A percentile compares a stretch with the other conserved stretches of the same genome.
Conservation (phyloP, 2,329 filamentous ascomycete genomes). For the Neophaeococcomyces mojaviensis region DNA sequence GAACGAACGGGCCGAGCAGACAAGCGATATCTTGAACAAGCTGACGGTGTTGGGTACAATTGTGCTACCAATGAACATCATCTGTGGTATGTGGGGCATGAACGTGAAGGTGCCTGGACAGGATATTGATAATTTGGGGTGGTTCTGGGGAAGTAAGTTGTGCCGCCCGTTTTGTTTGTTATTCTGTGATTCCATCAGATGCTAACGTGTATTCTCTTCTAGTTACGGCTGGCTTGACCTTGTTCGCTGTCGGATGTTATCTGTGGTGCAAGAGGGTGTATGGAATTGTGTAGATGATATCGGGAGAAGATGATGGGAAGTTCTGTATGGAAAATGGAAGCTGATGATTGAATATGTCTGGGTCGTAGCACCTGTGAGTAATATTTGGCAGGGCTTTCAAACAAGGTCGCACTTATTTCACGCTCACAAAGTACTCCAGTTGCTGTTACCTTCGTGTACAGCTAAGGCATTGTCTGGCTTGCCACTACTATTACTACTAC, state of each 20-base stretch:
- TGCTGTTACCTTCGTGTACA: no score
- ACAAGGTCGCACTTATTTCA: no score
- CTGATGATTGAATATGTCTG: no score
- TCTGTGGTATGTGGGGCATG: conserved; percentile 98
- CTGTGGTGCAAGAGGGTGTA: conserved; percentile 77
- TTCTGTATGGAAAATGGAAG: neutral
- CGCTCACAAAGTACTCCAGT: no score
- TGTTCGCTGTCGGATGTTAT: conserved; percentile 75
- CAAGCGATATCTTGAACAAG: conserved; percentile 87
- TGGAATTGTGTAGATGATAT: conserved; percentile 55
- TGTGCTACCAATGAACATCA: conserved; percentile 97
- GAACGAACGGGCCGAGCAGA: conserved; percentile 96
- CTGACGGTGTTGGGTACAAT: conserved; percentile 95
- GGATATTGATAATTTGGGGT: conserved; percentile 66
- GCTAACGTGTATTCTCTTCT: conserved; percentile 1
- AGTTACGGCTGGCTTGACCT: conserved; percentile 64
- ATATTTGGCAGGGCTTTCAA: no score
- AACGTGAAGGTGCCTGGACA: conserved; percentile 95
- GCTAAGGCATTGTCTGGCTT: no score
- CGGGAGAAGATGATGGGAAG: neutral
- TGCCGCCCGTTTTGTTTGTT: conserved; percentile 34
- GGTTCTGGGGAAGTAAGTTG: conserved; percentile 58
- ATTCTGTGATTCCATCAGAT: conserved; percentile 5
- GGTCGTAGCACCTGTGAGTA: no score
- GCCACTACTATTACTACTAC: no score